phyloP scores from a whole-genome alignment of 192 early-diverging fungal species.

The Oehlia diaphana region DNA sequence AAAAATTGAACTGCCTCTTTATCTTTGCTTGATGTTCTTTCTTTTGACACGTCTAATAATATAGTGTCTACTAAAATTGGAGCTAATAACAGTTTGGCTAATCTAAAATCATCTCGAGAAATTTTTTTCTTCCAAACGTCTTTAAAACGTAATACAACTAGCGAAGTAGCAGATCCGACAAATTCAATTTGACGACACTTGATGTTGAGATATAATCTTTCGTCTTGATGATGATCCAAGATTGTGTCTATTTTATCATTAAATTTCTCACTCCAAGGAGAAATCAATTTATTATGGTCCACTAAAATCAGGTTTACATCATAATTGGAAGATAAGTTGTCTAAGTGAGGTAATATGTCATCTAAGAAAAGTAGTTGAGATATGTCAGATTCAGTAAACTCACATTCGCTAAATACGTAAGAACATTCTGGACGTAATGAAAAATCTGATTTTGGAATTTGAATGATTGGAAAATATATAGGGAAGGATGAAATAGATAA shows the following conservation, averaged over 20 bases:
- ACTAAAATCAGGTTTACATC: slow-evolving; percentile 51
- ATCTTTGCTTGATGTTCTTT: slow-evolving; percentile 52
- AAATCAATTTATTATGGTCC: slow-evolving; percentile 67
- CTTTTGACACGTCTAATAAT: slow-evolving; percentile 42
- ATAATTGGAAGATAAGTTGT: slow-evolving; percentile 3
- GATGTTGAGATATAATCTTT: slow-evolving; percentile 48
- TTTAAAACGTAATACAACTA: slow-evolving; percentile 50
- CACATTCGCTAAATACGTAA: slow-evolving; percentile 45
- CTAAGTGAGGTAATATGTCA: slow-evolving; percentile 31
- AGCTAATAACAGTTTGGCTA: slow-evolving; percentile 52
- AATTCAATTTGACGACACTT: slow-evolving; percentile 50
- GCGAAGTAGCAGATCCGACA: slow-evolving; percentile 61
- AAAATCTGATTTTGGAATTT: slow-evolving; percentile 61
- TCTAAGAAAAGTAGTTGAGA: slow-evolving; percentile 51
- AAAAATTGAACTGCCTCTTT: slow-evolving; percentile 42
- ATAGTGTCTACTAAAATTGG: slow-evolving; percentile 73
- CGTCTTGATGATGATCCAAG: slow-evolving; percentile 75
- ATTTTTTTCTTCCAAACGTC: slow-evolving; percentile 11
- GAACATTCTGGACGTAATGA: slow-evolving; percentile 62
- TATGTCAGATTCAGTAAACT: slow-evolving; percentile 25
- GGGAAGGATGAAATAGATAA: not conserved
- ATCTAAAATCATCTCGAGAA: not conserved
- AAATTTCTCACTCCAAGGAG: slow-evolving; percentile 10
- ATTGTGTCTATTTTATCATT: slow-evolving; percentile 52
- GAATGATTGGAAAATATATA: slow-evolving; percentile 56